A percentile compares a stretch with the other conserved stretches of the same genome.
Conservation (phyloP, 148 eudicot species). For the Camellia granthamiana region DNA sequence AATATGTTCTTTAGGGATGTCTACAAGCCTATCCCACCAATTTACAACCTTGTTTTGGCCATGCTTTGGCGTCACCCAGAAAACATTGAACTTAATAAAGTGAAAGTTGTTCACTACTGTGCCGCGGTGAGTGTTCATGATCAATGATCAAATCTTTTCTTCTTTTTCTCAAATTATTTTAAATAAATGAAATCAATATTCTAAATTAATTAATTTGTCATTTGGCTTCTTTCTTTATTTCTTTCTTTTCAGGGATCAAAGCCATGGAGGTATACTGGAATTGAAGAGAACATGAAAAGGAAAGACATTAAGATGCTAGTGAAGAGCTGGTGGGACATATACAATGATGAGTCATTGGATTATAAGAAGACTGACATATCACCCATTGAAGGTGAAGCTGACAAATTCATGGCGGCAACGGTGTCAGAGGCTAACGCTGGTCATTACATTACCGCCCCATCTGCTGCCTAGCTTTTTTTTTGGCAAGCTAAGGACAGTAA, state of each 20-base stretch:
- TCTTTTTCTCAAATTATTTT: neutral
- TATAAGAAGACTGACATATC: conserved; percentile 5
- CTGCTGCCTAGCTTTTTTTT: conserved; percentile 22
- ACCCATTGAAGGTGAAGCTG: neutral
- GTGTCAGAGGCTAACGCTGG: conserved; percentile 27
- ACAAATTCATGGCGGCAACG: conserved; percentile 14
- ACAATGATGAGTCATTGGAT: conserved; percentile 29
- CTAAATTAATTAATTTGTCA: neutral
- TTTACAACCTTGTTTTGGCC: conserved; percentile 41
- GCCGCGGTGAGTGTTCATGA: conserved; percentile 27
- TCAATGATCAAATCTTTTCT: neutral
- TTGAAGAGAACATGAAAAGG: neutral
- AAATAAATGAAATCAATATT: neutral
- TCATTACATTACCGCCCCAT: conserved; percentile 30
- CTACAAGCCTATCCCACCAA: conserved; percentile 32
- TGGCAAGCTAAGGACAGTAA: too few species aligned
- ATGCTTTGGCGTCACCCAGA: conserved; percentile 45
- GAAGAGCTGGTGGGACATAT: neutral
- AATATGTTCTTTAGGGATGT: conserved; percentile 38
- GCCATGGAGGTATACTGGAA: conserved; percentile 25
- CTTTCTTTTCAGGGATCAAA: neutral
- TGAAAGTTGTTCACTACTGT: conserved; percentile 44
- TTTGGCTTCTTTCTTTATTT: neutral
- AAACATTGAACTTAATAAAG: conserved; percentile 28
- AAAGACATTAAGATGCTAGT: conserved; percentile 1